Evolutionary conservation across 2,329 filamentous ascomycete species (phyloP), one percentile per base, ranked within the genome.

Genomic region (Calonectria ilicicola): DNA sequence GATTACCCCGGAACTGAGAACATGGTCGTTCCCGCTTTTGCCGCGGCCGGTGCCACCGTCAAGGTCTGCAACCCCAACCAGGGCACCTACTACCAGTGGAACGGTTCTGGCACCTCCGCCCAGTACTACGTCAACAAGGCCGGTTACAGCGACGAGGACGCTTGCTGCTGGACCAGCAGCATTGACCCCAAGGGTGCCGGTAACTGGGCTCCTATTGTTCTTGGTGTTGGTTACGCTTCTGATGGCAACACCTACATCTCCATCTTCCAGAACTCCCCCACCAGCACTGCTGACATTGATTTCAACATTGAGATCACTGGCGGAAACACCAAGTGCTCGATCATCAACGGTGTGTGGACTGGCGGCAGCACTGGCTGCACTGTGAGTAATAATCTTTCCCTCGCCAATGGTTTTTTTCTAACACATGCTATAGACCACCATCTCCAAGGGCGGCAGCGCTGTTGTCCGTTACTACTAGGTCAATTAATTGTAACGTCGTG

Each of bases 41-140:
- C 93, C 51, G 76, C 84, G 6, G 85, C 93, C 65, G 94, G 94
- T 72, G 80, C 85, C 62, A 89, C 85, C 29, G 86, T 91, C 73
- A 85, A 88, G 42, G 86, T 99, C 76, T 95, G 94, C 82, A 96
- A 95, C 87, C 94, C 96, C 58, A 86, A 93, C 76, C 91, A 92
- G 72, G 82, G 83, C 62, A 88, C 86, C 64, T 98, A 96, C 88
- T 98, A 95, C 88, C 85, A 88, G 74, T 98, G 95, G 94, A 78
- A 94, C 80, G 90, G 90, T 79, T 89, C 90, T 83, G 79, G 86
- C 64, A 98, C 97, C 65, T 96, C 95, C 60, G 96, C 96, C 53
- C 97, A 98, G 86, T 98, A 98, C 90, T 99, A 99, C 83, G 90
- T 98, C 85, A 98, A 98, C 90, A 94, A 94, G 80, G 89, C 91